Conservation (phyloP, 106 monocot species). For the Phalaenopsis equestris region DNA sequence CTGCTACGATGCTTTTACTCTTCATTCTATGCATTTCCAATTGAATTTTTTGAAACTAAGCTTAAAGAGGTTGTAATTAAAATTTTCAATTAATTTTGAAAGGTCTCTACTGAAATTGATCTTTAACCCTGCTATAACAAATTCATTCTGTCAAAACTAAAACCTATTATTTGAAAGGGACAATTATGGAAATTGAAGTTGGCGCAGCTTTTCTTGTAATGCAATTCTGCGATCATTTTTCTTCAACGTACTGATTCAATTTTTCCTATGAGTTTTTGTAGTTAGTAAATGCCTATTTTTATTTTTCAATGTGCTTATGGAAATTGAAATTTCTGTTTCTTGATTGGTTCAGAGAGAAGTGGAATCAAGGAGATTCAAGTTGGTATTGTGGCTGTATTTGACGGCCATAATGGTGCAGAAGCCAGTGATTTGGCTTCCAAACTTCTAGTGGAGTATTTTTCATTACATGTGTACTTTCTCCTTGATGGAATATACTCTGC, state of each 20-base stretch:
- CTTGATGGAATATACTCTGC: constrained; percentile 65
- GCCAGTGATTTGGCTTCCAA: constrained; percentile 90
- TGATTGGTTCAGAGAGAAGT: constrained; percentile 32
- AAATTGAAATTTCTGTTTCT: not conserved
- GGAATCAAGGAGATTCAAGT: constrained; percentile 56
- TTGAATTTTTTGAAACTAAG: too few relatives aligned
- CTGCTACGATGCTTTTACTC: too few relatives aligned
- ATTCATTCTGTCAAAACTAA: too few relatives aligned
- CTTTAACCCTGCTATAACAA: not conserved
- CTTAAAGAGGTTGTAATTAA: too few relatives aligned
- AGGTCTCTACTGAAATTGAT: too few relatives aligned
- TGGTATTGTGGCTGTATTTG: constrained; percentile 72
- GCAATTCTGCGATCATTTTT: not conserved
- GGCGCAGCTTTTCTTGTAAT: too few relatives aligned
- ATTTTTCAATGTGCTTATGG: not conserved
- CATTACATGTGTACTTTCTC: constrained; percentile 74
- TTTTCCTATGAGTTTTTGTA: not conserved
- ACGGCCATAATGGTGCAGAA: constrained; percentile 90
- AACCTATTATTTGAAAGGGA: too few relatives aligned
- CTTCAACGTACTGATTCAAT: not conserved
- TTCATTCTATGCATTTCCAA: too few relatives aligned
- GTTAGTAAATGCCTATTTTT: not conserved
- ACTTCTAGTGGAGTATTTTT: constrained; percentile 70
- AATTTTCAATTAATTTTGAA: too few relatives aligned
- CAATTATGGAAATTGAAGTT: too few relatives aligned